phyloP scores from a whole-genome alignment of 441 rosid species.

The Adansonia gregorii region DNA sequence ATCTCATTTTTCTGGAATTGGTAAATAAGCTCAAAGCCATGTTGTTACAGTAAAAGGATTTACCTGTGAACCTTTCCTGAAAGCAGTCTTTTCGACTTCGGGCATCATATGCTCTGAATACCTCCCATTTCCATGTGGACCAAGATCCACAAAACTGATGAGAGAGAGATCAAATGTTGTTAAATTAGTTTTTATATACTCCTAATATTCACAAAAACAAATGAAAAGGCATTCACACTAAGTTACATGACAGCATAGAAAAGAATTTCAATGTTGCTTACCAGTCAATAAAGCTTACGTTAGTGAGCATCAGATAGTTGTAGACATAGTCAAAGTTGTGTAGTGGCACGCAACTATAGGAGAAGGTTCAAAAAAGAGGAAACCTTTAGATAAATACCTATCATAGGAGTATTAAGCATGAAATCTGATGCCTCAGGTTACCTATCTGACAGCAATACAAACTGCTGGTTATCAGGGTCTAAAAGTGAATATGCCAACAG shows the following conservation, averaged over 20 bases:
- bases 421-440: constrained; percentile 32
- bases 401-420: constrained; percentile 18
- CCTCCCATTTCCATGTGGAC: constrained; percentile 70
- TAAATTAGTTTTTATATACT: not conserved
- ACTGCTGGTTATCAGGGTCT: constrained; percentile 67
- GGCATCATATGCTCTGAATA: constrained; percentile 68
- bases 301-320: constrained; percentile 53
- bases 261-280: constrained; percentile 27
- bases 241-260: not conserved
- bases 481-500: constrained; percentile 58
- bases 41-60: constrained; percentile 22
- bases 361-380: constrained; percentile 17
- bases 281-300: constrained; percentile 65
- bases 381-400: constrained; percentile 25
- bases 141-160: constrained; percentile 63
- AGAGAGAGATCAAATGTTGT: constrained; percentile 16
- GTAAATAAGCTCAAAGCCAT: constrained; percentile 6
- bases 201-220: not conserved
- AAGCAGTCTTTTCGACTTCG: constrained; percentile 61
- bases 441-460: constrained; percentile 70
- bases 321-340: constrained; percentile 57
- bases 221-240: constrained; percentile 14
- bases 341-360: constrained; percentile 61
- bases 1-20: constrained; percentile 13
- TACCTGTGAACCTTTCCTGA: constrained; percentile 70